Evolutionary conservation across 2,329 filamentous ascomycete genomes (phyloP), one percentile per base, ranked within the genome.

Genomic region (Nemania serpens): DNA sequence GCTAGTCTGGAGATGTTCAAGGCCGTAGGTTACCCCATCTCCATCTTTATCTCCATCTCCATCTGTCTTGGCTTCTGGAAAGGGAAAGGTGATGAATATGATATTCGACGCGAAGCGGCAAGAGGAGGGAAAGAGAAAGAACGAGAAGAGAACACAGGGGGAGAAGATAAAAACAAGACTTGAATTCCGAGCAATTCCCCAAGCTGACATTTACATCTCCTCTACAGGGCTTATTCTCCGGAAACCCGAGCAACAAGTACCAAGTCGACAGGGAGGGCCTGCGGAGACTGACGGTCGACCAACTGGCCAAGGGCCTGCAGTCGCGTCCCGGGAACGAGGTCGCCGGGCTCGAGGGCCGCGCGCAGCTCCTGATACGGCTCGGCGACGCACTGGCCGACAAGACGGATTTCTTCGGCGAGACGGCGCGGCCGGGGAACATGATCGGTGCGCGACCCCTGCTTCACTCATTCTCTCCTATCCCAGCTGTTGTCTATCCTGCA

Each of bases 1-100:
- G 86, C 86, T 6, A 87, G 83, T 66, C 73, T 88, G 70, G 93
- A 97, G 69, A 97, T 97, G 93, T 97, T 97, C 84, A 97, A 97
- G 78, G 82, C 85, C 9, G 70, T 71, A 68, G 36, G 69, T 68
- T 17, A 15, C 13, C 2, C 22, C 17, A 29, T 22, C 7, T 15
- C 9, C 34, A 2, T 25, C 11, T n/a, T 33, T 1, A n/a, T 12
- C 1, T 18, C n/a, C n/a, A 17, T 22, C 34, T 43, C 39, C 39
- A 17, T 17, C 41, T 20, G 15, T 39, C 36, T 39, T 29, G 25
- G 25, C 25, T 29, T 4, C 25, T n/a, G n/a, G 25, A 7, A 29
- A 4, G 25, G 25, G 7, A 29, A 3, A 29, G 3, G 25, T 3
- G 7, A 29, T 29, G 25, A 29, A 7, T 4, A 29, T 4, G 3